These are phyloP conservation scores for Macadamia tetraphylla DNA, from an alignment of 164 flowering plant species.

Conservation along the genomic window DNA sequence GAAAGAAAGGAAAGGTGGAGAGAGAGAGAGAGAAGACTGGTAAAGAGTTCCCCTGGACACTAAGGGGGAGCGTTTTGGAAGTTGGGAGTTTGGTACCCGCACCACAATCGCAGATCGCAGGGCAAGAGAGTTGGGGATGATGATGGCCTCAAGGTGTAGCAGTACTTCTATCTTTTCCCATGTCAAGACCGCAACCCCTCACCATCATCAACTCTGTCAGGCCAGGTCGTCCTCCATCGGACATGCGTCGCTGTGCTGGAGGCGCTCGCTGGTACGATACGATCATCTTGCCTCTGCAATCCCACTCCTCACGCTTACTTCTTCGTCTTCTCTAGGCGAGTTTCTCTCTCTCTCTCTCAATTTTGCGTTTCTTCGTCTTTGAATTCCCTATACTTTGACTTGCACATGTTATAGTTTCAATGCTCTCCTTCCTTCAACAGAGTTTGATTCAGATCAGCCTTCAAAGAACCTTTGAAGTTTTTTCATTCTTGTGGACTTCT, in stretches of 20 bases:
- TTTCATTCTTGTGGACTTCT: neutral
- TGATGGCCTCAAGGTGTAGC: constrained; percentile 36
- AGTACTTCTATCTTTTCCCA: constrained; percentile 18
- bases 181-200: constrained; percentile 25
- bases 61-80: no score
- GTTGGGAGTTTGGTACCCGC: no score
- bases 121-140: neutral
- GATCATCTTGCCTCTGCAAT: constrained; percentile 14
- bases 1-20: neutral
- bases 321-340: constrained; percentile 17
- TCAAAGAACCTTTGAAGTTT: neutral
- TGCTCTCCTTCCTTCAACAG: neutral
- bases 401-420: neutral
- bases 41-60: no score
- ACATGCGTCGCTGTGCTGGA: constrained; percentile 27
- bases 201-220: constrained; percentile 10
- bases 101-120: no score
- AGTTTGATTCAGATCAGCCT: neutral
- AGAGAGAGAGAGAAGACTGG: neutral
- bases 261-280: constrained; percentile 25
- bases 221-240: constrained; percentile 6
- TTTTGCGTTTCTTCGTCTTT: no score
- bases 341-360: neutral
- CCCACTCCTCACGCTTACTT: constrained; percentile 1
- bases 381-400: neutral